Evolutionary conservation across 257 asterid species (phyloP).

Genomic region (Dorcoceras hygrometricum): DNA sequence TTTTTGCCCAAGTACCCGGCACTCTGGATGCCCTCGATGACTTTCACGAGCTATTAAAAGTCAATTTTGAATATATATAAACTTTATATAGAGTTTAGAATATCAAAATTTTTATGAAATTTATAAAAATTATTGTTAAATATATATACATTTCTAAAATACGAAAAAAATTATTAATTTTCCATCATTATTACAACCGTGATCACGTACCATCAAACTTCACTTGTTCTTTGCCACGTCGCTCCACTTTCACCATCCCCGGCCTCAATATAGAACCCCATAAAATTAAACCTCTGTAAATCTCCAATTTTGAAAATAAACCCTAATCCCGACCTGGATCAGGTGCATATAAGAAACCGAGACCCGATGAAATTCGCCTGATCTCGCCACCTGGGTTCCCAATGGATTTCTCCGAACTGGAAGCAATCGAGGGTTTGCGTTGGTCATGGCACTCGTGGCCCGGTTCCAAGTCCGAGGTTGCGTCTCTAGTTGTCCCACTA

Average conservation of each 20-base stretch:
- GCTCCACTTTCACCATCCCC: constrained; percentile 15
- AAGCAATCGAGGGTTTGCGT: constrained; percentile 91
- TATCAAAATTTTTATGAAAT: too few species aligned
- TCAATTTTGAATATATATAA: too few species aligned
- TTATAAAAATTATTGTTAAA: too few species aligned
- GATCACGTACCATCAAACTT: too few species aligned
- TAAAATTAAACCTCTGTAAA: constrained; percentile 21
- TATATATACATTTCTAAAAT: too few species aligned
- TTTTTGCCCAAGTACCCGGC: too few species aligned
- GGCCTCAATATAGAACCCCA: constrained; percentile 10
- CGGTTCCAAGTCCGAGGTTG: constrained; percentile 55
- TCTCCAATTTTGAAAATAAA: constrained; percentile 19
- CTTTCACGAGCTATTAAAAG: too few species aligned
- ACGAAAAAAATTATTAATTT: too few species aligned
- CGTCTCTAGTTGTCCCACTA: constrained; percentile 67
- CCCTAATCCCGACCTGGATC: constrained; percentile 21
- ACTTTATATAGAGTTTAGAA: too few species aligned
- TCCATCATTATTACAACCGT: too few species aligned
- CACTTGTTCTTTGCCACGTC: too few species aligned
- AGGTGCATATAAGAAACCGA: constrained; percentile 12
- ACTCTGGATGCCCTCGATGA: too few species aligned
- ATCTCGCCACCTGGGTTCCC: constrained; percentile 12
- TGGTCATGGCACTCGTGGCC: constrained; percentile 99
- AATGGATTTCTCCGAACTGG: constrained; percentile 93
- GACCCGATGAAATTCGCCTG: constrained; percentile 29